phyloP scores from a whole-genome alignment of 352 stramenopile genomes.

The Phytophthora rubi region DNA sequence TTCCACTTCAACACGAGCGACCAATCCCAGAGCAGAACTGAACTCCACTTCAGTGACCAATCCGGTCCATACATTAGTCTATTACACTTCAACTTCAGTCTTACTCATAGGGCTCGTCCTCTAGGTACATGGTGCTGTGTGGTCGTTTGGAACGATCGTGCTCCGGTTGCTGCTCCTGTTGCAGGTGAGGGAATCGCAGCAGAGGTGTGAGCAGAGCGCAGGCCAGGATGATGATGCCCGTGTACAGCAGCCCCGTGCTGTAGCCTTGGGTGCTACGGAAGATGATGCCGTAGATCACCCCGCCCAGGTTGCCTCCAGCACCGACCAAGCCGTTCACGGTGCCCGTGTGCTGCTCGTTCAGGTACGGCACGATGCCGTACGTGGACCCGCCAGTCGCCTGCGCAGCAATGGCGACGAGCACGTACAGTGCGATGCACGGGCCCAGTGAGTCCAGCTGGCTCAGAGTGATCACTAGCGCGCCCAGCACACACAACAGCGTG shows the following conservation, averaged over 20 bases:
- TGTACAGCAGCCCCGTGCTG: slow-evolving; percentile 53
- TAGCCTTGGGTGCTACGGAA: slow-evolving; percentile 57
- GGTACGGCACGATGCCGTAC: slow-evolving; percentile 78
- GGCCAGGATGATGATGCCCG: slow-evolving; percentile 61
- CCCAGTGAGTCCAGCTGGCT: slow-evolving; percentile 76
- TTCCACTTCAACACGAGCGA: not conserved
- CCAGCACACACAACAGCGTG: slow-evolving; percentile 75
- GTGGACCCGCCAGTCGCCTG: slow-evolving; percentile 81
- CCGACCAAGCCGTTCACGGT: slow-evolving; percentile 73
- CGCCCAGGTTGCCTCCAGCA: slow-evolving; percentile 70
- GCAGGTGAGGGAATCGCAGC: slow-evolving; percentile 49
- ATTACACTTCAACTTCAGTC: no score
- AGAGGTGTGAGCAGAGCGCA: slow-evolving; percentile 54
- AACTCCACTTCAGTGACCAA: not conserved
- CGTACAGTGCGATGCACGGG: slow-evolving; percentile 83
- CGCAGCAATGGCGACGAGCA: slow-evolving; percentile 93
- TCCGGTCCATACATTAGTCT: no score
- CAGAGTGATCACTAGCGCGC: slow-evolving; percentile 88
- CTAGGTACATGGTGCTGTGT: slow-evolving; percentile 38
- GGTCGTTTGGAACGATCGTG: slow-evolving; percentile 24
- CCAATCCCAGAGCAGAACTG: no score
- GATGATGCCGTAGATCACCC: slow-evolving; percentile 75
- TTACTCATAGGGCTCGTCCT: slow-evolving; percentile 34
- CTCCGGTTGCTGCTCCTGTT: slow-evolving; percentile 31
- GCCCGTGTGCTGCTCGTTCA: slow-evolving; percentile 71